These are phyloP conservation scores for Teratosphaeria epicoccoides DNA, from an alignment of 2,329 filamentous ascomycete species.

Conservation along the genomic window DNA sequence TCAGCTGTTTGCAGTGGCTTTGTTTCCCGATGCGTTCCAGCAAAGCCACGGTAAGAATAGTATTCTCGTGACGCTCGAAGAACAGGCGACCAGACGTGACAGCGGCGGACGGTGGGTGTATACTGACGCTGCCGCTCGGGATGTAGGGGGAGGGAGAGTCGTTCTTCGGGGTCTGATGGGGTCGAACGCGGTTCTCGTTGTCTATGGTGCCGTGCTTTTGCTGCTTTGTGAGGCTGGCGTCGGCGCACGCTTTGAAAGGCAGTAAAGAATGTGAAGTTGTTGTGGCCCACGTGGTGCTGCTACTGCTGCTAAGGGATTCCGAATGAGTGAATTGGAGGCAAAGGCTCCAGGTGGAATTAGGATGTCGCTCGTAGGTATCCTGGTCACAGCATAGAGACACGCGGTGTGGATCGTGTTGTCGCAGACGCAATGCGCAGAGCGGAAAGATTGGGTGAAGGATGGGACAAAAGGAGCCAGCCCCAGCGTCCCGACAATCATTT, in stretches of 20 bases:
- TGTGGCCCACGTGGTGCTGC: neutral
- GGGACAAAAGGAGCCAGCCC: neutral
- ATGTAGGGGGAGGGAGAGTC: neutral
- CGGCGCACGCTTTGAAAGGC: constrained; percentile 2
- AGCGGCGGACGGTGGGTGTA: constrained; percentile 1
- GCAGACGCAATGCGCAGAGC: neutral
- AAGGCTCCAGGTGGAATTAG: constrained; percentile 9
- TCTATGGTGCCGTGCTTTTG: neutral
- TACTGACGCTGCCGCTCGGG: neutral
- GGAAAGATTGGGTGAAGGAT: neutral
- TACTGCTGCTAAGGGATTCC: constrained; percentile 6
- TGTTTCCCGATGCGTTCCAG: constrained; percentile 9
- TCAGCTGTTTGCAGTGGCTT: constrained; percentile 5
- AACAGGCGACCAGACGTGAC: neutral
- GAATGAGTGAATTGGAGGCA: constrained; percentile 15
- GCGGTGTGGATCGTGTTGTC: neutral
- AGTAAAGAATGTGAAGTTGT: constrained; percentile 6
- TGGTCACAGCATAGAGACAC: constrained; percentile 1
- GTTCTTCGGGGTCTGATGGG: neutral
- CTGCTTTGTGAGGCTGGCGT: constrained; percentile 6
- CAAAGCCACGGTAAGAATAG: constrained; percentile 15
- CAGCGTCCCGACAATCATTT: neutral
- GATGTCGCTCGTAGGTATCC: constrained; percentile 1
- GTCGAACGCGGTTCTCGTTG: neutral
- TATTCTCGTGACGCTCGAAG: neutral